Base-by-base conservation (phyloP, 768 basidiomycete genomes). In the Solioccasus polychromus region DNA sequence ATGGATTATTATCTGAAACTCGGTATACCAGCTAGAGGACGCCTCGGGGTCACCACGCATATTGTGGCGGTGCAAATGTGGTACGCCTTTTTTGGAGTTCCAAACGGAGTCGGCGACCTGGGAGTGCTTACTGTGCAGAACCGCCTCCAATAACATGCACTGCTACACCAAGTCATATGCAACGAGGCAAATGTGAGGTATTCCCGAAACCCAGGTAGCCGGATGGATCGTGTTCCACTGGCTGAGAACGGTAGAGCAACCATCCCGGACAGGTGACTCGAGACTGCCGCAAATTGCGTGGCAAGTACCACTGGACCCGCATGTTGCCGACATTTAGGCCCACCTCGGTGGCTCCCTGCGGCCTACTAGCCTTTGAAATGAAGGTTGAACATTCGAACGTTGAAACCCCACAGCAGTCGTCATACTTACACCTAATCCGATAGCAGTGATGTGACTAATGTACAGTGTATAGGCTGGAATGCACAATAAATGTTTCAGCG, bases 131-230 rank as follows among this genome's bases (percentile, higher is more conserved):
- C 47, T 35, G 42, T 24, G 25, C 30, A 30, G 49, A 44, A 50
- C 43, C 38, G 48, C 58, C 48, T 45, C 31, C 36, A 25, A 47
- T 43, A n/a, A 42, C 34, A 39, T 24, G 23, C 55, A 55, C 41
- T 35, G 46, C 48, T 49, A 39, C 28, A 17, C 37, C 20, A 38
- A 24, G 42, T 14, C 35, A 29, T 28, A 18, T 42, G 25, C 50
- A 59, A 57, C 44, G 59, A 61, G 61, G 60, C 15, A 42, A 47
- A 43, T 19, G 58, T 35, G 58, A 60, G 57, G 60, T 37, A 20
- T 42, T 44, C 40, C 30, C 41, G 35, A 23, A 38, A 34, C 35
- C 48, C 49, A 35, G 43, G 23, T 48, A 50, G 24, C 34, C 15
- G 28, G 5, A 31, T 31, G 30, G n/a, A n/a, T n/a, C n/a, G n/a